These are phyloP conservation scores for Nigrograna mackinnonii DNA, from an alignment of 2,329 filamentous ascomycete species.

Conservation along the genomic window DNA sequence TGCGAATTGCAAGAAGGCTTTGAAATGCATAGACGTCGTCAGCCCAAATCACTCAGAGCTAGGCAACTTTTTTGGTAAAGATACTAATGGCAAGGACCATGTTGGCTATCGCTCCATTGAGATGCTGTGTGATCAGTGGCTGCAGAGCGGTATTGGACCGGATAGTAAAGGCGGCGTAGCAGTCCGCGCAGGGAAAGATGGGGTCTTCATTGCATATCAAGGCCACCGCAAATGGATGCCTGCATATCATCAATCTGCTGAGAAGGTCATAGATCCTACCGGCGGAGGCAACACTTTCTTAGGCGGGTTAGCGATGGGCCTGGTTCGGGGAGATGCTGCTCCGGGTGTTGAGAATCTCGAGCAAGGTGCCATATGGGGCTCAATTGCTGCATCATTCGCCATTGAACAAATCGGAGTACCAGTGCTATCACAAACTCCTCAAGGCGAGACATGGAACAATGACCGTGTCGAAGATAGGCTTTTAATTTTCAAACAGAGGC, in stretches of 20 bases:
- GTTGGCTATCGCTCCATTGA: conserved; percentile 46
- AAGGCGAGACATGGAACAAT: conserved; percentile 54
- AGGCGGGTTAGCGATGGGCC: conserved; percentile 61
- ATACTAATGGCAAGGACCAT: conserved; percentile 32
- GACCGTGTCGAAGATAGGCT: conserved; percentile 47
- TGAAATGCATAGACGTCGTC: conserved; percentile 61
- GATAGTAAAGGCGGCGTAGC: conserved; percentile 61
- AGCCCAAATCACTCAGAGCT: conserved; percentile 89
- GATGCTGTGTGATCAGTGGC: conserved; percentile 42
- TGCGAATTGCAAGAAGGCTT: conserved; percentile 56
- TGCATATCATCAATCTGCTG: conserved; percentile 65
- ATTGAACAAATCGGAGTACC: conserved; percentile 95
- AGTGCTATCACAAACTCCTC: conserved; percentile 42
- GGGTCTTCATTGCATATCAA: conserved; percentile 60
- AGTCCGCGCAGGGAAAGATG: conserved; percentile 71
- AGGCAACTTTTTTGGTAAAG: conserved; percentile 75
- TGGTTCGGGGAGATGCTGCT: conserved; percentile 57
- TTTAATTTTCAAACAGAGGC: conserved; percentile 43
- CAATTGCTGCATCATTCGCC: conserved; percentile 84
- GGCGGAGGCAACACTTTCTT: conserved; percentile 93
- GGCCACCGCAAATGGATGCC: conserved; percentile 67
- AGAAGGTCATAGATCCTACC: conserved; percentile 82
- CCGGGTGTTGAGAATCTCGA: conserved; percentile 51
- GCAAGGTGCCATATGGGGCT: conserved; percentile 77
- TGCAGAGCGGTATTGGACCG: conserved; percentile 38